A percentile compares a stretch with the other conserved stretches of the same genome.
Evolutionary conservation across 208 protist genomes (phyloP).

Genomic region (Trichomonas gallinae): DNA sequence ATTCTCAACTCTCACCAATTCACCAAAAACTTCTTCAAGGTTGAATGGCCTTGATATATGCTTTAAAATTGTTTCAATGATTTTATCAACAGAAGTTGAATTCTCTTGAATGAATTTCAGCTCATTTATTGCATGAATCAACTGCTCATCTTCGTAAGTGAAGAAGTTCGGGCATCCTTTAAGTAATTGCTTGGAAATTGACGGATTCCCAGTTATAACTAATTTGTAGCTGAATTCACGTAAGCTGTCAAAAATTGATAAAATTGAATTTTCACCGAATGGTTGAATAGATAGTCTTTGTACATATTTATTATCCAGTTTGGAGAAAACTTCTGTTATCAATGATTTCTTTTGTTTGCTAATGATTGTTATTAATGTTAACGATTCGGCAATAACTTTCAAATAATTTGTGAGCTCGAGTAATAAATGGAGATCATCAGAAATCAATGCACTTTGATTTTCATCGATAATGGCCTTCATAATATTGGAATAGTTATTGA

Average conservation of each 20-base stretch:
- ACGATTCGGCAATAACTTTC: background rate
- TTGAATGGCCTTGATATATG: background rate
- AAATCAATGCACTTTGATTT: background rate
- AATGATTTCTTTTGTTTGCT: background rate
- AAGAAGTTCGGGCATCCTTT: background rate
- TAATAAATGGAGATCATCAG: background rate
- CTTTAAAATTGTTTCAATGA: background rate
- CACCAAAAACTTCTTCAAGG: background rate
- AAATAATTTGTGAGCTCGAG: background rate
- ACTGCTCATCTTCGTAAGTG: background rate
- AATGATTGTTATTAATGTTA: background rate
- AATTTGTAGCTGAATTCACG: background rate
- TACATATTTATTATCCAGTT: too few relatives aligned
- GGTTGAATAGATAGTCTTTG: too few relatives aligned
- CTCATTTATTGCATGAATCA: background rate
- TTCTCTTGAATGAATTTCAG: background rate
- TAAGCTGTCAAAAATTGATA: background rate
- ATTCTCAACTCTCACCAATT: background rate
- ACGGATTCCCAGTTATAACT: background rate
- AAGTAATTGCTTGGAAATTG: background rate
- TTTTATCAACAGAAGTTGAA: background rate
- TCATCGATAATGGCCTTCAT: background rate
- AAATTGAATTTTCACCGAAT: too few relatives aligned
- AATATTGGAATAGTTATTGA: background rate
- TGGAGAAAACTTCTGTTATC: too few relatives aligned